Base-by-base conservation (phyloP, 805 yeast species). In the Schwanniomyces sp. region DNA sequence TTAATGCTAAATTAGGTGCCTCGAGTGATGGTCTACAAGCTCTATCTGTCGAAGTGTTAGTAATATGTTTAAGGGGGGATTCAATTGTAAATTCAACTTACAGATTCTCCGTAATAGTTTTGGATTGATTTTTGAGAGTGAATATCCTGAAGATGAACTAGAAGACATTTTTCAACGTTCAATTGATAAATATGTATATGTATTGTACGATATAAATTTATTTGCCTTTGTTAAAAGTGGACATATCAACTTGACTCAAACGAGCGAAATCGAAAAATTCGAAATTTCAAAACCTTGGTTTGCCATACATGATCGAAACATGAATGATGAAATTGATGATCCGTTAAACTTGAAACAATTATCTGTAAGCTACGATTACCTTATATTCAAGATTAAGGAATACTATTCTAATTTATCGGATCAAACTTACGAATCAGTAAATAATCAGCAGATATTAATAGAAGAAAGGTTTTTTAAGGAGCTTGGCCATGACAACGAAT, bases 1-100 rank as follows among this genome's bases (percentile, higher is more conserved):
- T 94, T 52, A 91, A 70, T 3, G 90, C 88, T 49, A 91, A 76
- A 61, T 94, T 92, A 5, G 99, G 98, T 69, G 92, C 96, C 44
- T 69, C 73, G 41, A 88, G 73, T 1, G 92, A 76, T 34, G 94
- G 86, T 56, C 94, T 81, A 60, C 97, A 91, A 2, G 98, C 97
- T 52, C 96, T 82, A 60, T 84, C 86, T 75, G 54, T 17, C 17
- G 17, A 25, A 16, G 16, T 25, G 48, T 45, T 45, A 45, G 44
- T 27, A 18, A 12, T 18, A 14, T 5, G 5, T 34, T 34, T 18
- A 37, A 36, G 42, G 40, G 40, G 46, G 39, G 25, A 28, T 21
- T 25, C n/a, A 14, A 8, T 11, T 16, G 18, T 29, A 28, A 32
- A 26, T 12, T 4, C 28, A 40, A 70, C 76, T 51, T 70, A 72